Evolutionary conservation across 208 protist species (phyloP).

Genomic region (Porcisia deanei): DNA sequence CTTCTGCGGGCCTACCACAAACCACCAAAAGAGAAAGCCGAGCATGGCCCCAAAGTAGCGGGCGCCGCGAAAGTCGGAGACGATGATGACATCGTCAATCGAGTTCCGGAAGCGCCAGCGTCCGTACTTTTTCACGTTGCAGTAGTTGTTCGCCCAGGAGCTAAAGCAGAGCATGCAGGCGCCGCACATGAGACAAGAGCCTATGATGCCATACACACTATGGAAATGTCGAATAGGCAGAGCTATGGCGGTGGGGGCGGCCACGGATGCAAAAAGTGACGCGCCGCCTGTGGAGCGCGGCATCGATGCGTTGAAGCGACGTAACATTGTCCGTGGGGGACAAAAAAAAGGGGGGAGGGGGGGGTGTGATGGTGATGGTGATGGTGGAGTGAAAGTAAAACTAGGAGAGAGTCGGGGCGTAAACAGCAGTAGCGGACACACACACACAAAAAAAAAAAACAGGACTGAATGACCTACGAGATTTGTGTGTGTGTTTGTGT

Average conservation of each 20-base stretch:
- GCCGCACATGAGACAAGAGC: conserved; percentile 62
- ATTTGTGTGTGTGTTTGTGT: too few relatives aligned
- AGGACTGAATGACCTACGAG: too few relatives aligned
- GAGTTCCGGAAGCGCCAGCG: conserved; percentile 86
- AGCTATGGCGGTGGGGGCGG: not conserved
- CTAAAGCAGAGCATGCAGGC: conserved; percentile 80
- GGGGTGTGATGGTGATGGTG: too few relatives aligned
- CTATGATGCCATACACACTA: conserved; percentile 56
- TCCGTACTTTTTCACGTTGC: conserved; percentile 86
- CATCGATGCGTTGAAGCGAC: conserved; percentile 36
- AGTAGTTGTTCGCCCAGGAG: conserved; percentile 87
- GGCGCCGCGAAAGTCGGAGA: conserved; percentile 75
- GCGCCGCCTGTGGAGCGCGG: conserved; percentile 11
- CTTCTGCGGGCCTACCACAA: conserved; percentile 84
- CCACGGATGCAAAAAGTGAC: not conserved
- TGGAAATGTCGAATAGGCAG: conserved; percentile 49
- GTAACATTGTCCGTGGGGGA: conserved; percentile 28
- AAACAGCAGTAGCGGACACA: too few relatives aligned
- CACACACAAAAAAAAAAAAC: too few relatives aligned
- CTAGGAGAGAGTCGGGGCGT: too few relatives aligned
- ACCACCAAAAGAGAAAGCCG: conserved; percentile 87
- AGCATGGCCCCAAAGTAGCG: conserved; percentile 75
- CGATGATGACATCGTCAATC: conserved; percentile 88
- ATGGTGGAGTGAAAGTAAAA: not conserved
- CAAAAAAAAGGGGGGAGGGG: not conserved